A percentile compares a stretch with the other conserved stretches of the same genome.
These are phyloP conservation scores for Gymnopilus junonius DNA, from an alignment of 768 basidiomycete species.

Conservation along the genomic window DNA sequence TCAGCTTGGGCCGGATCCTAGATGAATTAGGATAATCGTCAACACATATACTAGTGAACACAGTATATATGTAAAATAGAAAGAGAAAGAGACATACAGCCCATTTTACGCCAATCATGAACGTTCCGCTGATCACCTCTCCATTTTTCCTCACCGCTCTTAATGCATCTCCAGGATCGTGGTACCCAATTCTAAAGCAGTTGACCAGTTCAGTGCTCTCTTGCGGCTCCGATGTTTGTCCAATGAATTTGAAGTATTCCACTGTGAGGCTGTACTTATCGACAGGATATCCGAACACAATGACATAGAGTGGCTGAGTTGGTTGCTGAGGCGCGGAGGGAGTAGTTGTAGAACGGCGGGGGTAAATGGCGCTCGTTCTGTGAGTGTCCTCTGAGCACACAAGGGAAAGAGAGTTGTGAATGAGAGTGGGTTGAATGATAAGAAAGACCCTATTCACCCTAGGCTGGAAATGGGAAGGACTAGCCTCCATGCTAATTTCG, in stretches of 20 bases:
- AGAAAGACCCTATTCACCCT: constrained; percentile 34
- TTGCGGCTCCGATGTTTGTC: constrained; percentile 70
- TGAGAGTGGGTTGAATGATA: background rate
- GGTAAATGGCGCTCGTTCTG: constrained; percentile 43
- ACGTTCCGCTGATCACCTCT: constrained; percentile 71
- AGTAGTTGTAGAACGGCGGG: constrained; percentile 37
- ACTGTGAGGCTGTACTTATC: constrained; percentile 75
- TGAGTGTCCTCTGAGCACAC: constrained; percentile 37
- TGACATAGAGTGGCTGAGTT: constrained; percentile 58
- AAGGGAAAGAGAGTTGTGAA: background rate
- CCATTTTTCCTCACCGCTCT: constrained; percentile 85
- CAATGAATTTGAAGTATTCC: constrained; percentile 78
- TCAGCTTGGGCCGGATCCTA: constrained; percentile 70
- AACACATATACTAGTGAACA: constrained; percentile 2
- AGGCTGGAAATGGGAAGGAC: constrained; percentile 45
- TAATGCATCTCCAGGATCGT: constrained; percentile 71
- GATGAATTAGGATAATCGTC: background rate
- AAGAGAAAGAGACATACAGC: constrained; percentile 6
- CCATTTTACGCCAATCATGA: constrained; percentile 72
- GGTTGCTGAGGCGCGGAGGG: constrained; percentile 23
- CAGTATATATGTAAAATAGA: too few relatives aligned
- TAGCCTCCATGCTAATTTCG: constrained; percentile 50
- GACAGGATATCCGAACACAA: constrained; percentile 89
- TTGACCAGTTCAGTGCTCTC: constrained; percentile 72
- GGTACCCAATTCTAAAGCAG: constrained; percentile 82